Percentiles rank a stretch among this genome's conserved stretches.
Evolutionary conservation across 1,284 basidiomycete genomes (phyloP).

Genomic region (Fomitiporia mediterranea): DNA sequence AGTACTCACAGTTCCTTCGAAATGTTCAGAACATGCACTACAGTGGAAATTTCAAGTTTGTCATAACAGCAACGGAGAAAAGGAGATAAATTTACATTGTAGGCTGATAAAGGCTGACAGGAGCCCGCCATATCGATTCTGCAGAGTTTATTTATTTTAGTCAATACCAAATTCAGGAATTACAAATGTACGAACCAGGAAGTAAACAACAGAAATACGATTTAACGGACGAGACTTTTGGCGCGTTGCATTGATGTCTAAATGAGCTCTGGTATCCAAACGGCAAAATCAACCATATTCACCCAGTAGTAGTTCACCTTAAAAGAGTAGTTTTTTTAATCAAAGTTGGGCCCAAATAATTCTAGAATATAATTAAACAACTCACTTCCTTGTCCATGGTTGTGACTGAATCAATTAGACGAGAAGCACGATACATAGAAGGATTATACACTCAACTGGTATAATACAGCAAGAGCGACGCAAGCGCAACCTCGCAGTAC

Average conservation of each 20-base stretch:
- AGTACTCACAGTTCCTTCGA: not conserved
- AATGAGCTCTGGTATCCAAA: not conserved
- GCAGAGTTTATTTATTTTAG: too few species aligned
- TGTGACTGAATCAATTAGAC: not conserved
- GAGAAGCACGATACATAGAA: not conserved
- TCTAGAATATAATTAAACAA: not conserved
- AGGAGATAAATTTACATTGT: not conserved
- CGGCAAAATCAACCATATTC: too few species aligned
- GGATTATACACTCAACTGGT: not conserved
- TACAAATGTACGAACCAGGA: not conserved
- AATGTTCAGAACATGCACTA: not conserved
- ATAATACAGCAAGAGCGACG: conserved; percentile 1
- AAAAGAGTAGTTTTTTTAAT: not conserved
- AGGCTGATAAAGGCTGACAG: not conserved
- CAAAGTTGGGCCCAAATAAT: not conserved
- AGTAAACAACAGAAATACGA: not conserved
- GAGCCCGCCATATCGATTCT: conserved; percentile 2
- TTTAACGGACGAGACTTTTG: not conserved
- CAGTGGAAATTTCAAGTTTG: not conserved
- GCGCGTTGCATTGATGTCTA: not conserved
- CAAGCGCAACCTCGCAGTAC: not conserved
- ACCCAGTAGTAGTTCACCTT: not conserved
- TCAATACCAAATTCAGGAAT: not conserved
- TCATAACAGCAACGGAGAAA: not conserved
- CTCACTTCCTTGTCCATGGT: not conserved